phyloP scores from a whole-genome alignment of 805 yeast genomes.

The Maudiozyma barnettii region DNA sequence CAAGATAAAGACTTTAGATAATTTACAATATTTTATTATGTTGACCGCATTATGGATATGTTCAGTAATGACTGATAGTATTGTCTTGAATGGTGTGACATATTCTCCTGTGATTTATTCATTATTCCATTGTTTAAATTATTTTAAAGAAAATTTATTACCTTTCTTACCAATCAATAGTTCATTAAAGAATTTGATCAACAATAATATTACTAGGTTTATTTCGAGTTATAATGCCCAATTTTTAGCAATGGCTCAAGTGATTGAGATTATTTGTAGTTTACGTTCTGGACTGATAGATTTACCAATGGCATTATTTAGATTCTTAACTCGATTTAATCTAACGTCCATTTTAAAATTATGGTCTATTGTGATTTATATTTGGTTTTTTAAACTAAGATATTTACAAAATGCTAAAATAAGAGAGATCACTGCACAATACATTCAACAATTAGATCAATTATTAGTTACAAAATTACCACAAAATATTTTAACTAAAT shows the following conservation, averaged over 20 bases:
- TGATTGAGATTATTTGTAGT: constrained; percentile 37
- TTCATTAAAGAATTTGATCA: constrained; percentile 20
- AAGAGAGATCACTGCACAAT: constrained; percentile 38
- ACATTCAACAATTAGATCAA: constrained; percentile 35
- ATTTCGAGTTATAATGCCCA: constrained; percentile 35
- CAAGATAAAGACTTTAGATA: constrained; percentile 37
- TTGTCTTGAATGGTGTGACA: constrained; percentile 38
- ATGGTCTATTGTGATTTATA: constrained; percentile 36
- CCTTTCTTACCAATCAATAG: constrained; percentile 37
- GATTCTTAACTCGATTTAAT: constrained; percentile 25
- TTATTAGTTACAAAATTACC: constrained; percentile 33
- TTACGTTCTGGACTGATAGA: constrained; percentile 32
- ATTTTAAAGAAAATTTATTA: constrained; percentile 44
- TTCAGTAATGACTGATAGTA: constrained; percentile 33
- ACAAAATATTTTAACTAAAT: constrained; percentile 22
- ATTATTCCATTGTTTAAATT: constrained; percentile 53
- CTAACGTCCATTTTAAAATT: constrained; percentile 27
- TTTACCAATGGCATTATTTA: constrained; percentile 34
- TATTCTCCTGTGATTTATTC: constrained; percentile 58
- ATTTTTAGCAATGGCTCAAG: constrained; percentile 37
- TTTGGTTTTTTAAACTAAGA: constrained; percentile 51
- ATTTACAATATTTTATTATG: constrained; percentile 50
- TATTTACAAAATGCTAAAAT: constrained; percentile 49
- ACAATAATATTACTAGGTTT: constrained; percentile 27
- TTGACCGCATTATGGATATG: constrained; percentile 34